Evolutionary conservation across 2,329 filamentous ascomycete genomes (phyloP), one percentile per base, ranked within the genome.

Genomic region (Fusarium pininemorale): DNA sequence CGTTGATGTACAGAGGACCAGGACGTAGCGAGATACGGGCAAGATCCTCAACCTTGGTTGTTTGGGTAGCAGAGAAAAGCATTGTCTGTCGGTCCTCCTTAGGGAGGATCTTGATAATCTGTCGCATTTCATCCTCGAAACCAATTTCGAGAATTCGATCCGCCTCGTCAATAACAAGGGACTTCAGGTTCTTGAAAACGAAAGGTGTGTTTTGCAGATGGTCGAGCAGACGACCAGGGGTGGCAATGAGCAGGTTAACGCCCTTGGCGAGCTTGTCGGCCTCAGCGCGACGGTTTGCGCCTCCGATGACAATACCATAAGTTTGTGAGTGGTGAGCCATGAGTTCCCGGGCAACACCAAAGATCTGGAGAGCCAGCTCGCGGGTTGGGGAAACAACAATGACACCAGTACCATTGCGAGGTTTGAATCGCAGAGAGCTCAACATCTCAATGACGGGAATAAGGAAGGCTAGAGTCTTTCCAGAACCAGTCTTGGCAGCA

Each of bases 51-150:
- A 99, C 96, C 85, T 99, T 98, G 63, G 96, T 98, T 7, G 96
- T 99, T 83, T 98, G 96, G 9, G 96, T 99, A 20, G 96, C 96
- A 20, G 95, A 98, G 87, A 99, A 99, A n/a, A 99, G 90, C 92
- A 97, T 96, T 0, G 95, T 98, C 84, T 98, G 96, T 69, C 96
- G 88, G 75, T 95, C 91, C 66, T 97, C 92, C 76, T 92, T 93
- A 53, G 95, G 94, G 24, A 98, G 86, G 63, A 98, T 96, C 87
- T 97, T 97, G 83, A 98, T 92, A 77, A 99, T 98, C 82, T 97
- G 93, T 74, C 94, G 90, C 93, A 99, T 98, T 85, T 99, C 96
- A 80, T 98, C 96, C 83, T 99, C 96, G 87, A 99, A 99, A 78
- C 96, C 96, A 72, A 98, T 94, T 85, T 99, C 96, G 50, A 99